Evolutionary conservation across 345 rosid genomes (phyloP).

Genomic region (Conringia planisiliqua): DNA sequence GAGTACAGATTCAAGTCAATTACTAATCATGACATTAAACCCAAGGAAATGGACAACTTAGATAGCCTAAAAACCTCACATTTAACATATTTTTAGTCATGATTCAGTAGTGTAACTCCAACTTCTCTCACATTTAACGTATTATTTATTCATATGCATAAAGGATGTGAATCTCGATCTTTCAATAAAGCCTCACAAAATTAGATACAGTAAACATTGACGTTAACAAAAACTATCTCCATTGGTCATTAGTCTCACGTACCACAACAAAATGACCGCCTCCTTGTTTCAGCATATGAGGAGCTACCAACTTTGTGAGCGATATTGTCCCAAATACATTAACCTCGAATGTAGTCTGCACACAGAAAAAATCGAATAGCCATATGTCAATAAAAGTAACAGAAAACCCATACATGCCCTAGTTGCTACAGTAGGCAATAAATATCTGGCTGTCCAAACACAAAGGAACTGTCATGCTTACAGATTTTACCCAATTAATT

Average conservation of each 20-base stretch:
- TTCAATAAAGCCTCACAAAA: neutral
- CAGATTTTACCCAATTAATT: neutral
- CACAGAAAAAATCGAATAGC: conserved; percentile 8
- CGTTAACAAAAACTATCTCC: neutral
- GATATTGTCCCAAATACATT: conserved; percentile 88
- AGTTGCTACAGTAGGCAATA: neutral
- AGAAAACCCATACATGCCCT: neutral
- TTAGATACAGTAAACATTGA: neutral
- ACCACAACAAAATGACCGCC: conserved; percentile 97
- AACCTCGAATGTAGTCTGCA: conserved; percentile 73
- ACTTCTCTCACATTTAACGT: neutral
- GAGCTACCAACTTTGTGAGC: conserved; percentile 75
- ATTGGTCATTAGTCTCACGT: conserved; percentile 31
- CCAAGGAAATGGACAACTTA: neutral
- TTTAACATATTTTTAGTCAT: neutral
- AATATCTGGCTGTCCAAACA: neutral
- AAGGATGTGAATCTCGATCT: neutral
- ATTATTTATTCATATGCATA: neutral
- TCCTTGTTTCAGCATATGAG: conserved; percentile 75
- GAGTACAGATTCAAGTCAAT: conserved; percentile 15
- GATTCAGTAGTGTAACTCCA: neutral
- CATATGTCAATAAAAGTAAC: neutral
- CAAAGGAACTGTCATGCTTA: neutral
- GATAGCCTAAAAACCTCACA: neutral
- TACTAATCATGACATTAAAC: neutral